A percentile compares a stretch with the other conserved stretches of the same genome.
Evolutionary conservation across 495 filamentous ascomycete species (phyloP).

Genomic region (Trichoderma reesei): DNA sequence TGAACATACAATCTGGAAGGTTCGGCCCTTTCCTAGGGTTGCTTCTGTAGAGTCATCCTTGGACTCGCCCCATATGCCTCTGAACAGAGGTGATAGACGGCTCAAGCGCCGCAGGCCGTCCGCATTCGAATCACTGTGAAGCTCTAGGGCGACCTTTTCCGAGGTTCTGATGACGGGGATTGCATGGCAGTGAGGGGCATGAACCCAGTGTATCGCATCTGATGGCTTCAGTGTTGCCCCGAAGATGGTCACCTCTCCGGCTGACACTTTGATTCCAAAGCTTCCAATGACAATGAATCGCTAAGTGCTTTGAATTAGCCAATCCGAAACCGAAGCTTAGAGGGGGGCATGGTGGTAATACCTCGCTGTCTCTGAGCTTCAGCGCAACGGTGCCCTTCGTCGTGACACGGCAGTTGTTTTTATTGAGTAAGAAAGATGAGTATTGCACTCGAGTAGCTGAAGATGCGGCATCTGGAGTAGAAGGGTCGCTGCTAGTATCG

Average conservation of each 20-base stretch:
- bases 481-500: background rate
- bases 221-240: constrained; percentile 54
- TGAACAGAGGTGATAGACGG: constrained; percentile 58
- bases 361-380: constrained; percentile 37
- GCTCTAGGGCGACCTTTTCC: constrained; percentile 38
- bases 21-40: constrained; percentile 13
- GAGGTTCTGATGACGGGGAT: constrained; percentile 59
- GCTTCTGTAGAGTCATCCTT: constrained; percentile 4
- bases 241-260: constrained; percentile 50
- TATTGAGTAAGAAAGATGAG: constrained; percentile 36
- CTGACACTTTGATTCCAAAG: constrained; percentile 59
- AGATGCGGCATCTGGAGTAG: background rate
- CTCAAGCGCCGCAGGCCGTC: constrained; percentile 48
- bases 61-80: constrained; percentile 60
- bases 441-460: constrained; percentile 19
- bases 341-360: constrained; percentile 14
- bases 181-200: constrained; percentile 67
- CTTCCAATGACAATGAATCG: constrained; percentile 60
- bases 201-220: constrained; percentile 47
- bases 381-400: constrained; percentile 27
- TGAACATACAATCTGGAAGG: constrained; percentile 32
- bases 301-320: constrained; percentile 23
- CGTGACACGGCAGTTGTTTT: constrained; percentile 30
- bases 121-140: constrained; percentile 40
- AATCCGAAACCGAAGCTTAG: background rate